Base-by-base conservation (phyloP, 768 basidiomycete species). In the Kwoniella sp. region DNA sequence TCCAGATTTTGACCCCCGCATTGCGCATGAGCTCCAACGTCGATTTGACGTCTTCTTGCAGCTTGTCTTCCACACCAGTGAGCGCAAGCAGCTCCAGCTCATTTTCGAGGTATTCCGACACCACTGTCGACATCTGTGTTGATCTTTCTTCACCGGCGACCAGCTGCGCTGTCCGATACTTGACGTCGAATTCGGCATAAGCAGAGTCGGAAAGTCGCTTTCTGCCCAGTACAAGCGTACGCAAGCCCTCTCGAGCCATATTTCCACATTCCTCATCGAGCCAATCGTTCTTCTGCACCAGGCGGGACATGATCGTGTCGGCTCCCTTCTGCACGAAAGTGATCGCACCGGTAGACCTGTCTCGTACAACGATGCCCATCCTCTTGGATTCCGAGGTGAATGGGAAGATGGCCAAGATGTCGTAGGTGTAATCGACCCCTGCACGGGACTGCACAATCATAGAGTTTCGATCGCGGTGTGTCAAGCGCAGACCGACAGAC, bases 371-470 rank as follows among this genome's bases (percentile, higher is more conserved):
- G 68, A 98, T 96, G 27, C 95, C 92, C 95, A 98, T 99, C 25
- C 95, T 88, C 74, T 99, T 98, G 0, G 91, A 91, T 73, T 98
- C 95, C 11, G 90, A 95, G 0, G 93, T 98, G 77, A 99, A 98
- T 0, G 95, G 95, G 76, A 99, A 99, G 53, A 99, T 82, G 42
- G 92, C 86, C 48, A 98, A 84, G 44, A 99, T 83, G 49, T 90
- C 89, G 68, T 84, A 98, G 10, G 78, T 77, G 42, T 92, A 71
- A 7, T 78, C 78, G 1, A 77, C 65, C 7, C 87, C 87, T 4
- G 80, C 71, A 0, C 88, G 85, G 0, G 84, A 84, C 54, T 83
- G 84, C 6, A 99, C 78, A 25, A 87, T 84, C 72, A 98, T 93
- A n/a, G 80, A 81, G 1, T 86, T 87, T 32, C 95, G 88, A 70